A percentile compares a stretch with the other conserved stretches of the same genome.
phyloP scores from a whole-genome alignment of 1,284 basidiomycete species.

The Fomes fomentarius region DNA sequence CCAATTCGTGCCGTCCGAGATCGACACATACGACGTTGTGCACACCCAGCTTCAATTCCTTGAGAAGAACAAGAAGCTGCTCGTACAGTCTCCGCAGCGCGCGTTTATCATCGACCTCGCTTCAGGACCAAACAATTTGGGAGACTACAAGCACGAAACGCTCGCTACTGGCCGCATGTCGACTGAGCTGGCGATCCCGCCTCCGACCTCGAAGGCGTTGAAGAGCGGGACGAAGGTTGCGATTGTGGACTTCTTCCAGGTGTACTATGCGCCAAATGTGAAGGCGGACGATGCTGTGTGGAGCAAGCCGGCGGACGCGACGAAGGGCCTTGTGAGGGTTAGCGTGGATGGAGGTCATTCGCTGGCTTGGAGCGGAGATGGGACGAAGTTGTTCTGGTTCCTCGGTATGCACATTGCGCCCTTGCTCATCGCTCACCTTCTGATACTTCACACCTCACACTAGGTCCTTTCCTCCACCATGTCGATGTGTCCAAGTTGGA shows the following conservation, averaged over 20 bases:
- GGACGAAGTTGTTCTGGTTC: slow-evolving; percentile 69
- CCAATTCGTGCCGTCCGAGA: slow-evolving; percentile 27
- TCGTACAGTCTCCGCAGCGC: slow-evolving; percentile 57
- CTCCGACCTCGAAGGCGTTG: slow-evolving; percentile 10
- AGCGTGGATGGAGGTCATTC: slow-evolving; percentile 76
- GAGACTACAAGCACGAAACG: slow-evolving; percentile 50
- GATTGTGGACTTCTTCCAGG: slow-evolving; percentile 68
- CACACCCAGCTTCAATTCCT: slow-evolving; percentile 52
- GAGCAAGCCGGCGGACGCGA: slow-evolving; percentile 70
- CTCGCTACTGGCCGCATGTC: slow-evolving; percentile 60
- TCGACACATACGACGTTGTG: slow-evolving; percentile 22
- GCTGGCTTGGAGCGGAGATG: slow-evolving; percentile 62
- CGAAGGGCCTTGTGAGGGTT: slow-evolving; percentile 58
- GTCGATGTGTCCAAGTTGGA: slow-evolving; percentile 55
- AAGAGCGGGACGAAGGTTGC: slow-evolving; percentile 41
- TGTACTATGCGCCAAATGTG: slow-evolving; percentile 55
- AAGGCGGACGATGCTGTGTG: slow-evolving; percentile 51
- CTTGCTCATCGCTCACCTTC: too few relatives aligned
- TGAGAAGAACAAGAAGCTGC: slow-evolving; percentile 50
- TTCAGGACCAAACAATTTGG: slow-evolving; percentile 46
- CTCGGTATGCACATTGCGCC: slow-evolving; percentile 53
- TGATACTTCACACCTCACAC: too few relatives aligned
- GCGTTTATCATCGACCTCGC: slow-evolving; percentile 60
- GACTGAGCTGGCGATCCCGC: slow-evolving; percentile 52
- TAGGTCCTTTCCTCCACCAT: slow-evolving; percentile 69